Conservation (phyloP, 257 asterid species). For the Rauvolfia tetraphylla region DNA sequence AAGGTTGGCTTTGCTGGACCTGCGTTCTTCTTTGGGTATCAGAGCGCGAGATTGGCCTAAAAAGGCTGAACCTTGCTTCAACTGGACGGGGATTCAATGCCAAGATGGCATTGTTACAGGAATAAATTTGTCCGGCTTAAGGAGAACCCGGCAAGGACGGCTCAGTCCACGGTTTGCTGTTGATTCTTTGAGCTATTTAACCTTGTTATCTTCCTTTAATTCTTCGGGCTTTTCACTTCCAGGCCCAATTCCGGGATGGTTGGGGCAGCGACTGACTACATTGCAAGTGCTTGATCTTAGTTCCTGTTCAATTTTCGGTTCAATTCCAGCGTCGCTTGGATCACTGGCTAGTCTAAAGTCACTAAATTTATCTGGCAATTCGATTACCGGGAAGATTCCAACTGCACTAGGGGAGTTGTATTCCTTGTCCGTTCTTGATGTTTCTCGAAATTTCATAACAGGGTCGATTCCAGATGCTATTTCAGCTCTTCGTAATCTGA, state of each 20-base stretch:
- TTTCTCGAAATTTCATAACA: constrained; percentile 49
- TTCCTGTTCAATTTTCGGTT: constrained; percentile 56
- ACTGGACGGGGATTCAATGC: constrained; percentile 73
- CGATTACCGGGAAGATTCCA: constrained; percentile 58
- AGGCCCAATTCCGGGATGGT: constrained; percentile 65
- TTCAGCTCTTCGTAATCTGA: constrained; percentile 48
- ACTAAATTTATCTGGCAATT: constrained; percentile 46
- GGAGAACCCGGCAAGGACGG: constrained; percentile 37
- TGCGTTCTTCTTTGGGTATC: constrained; percentile 63
- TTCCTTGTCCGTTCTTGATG: constrained; percentile 44
- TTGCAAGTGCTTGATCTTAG: constrained; percentile 68
- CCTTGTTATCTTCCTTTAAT: constrained; percentile 37
- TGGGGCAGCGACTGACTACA: constrained; percentile 41
- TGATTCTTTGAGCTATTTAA: constrained; percentile 47
- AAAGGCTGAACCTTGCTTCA: constrained; percentile 51
- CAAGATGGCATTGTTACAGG: constrained; percentile 36
- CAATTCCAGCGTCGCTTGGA: constrained; percentile 56
- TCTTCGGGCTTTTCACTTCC: constrained; percentile 57
- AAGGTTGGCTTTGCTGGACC: constrained; percentile 47
- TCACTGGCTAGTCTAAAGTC: constrained; percentile 32
- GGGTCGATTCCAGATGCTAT: constrained; percentile 55
- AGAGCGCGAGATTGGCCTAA: constrained; percentile 58
- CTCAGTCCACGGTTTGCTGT: constrained; percentile 42
- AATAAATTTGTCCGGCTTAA: constrained; percentile 46
- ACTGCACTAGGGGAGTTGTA: constrained; percentile 38